phyloP scores from a whole-genome alignment of 495 filamentous ascomycete species.

The Aspergillus steynii region DNA sequence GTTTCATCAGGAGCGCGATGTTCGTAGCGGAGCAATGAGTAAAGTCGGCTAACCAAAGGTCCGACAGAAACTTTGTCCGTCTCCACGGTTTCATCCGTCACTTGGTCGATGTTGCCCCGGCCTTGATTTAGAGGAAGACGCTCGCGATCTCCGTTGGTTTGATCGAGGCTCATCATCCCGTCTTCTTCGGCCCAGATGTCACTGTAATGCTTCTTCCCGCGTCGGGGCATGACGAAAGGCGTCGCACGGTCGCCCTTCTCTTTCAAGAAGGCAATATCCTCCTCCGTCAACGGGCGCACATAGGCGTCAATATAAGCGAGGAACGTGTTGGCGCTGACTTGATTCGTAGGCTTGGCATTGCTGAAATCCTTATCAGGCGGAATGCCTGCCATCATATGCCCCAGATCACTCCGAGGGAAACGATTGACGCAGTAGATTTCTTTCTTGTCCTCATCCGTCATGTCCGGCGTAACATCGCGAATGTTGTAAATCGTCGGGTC shows the following conservation, averaged over 20 bases:
- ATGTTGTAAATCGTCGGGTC: conserved; percentile 97
- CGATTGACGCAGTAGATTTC: conserved; percentile 82
- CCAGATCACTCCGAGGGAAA: conserved; percentile 79
- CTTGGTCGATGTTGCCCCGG: conserved; percentile 77
- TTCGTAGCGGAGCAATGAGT: conserved; percentile 81
- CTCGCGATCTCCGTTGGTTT: conserved; percentile 54
- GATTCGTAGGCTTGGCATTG: conserved; percentile 88
- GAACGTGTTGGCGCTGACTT: conserved; percentile 90
- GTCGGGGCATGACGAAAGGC: conserved; percentile 82
- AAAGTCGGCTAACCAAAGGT: conserved; percentile 78
- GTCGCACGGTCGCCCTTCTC: conserved; percentile 82
- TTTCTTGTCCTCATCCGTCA: conserved; percentile 78
- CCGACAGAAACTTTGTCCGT: conserved; percentile 90
- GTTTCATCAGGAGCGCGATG: conserved; percentile 64
- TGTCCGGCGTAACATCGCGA: conserved; percentile 65
- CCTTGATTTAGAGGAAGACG: conserved; percentile 76
- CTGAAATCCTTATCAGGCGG: conserved; percentile 94
- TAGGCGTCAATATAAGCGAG: conserved; percentile 85
- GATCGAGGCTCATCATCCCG: conserved; percentile 68
- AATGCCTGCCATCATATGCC: conserved; percentile 80
- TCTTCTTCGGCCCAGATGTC: conserved; percentile 95
- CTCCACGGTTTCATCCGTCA: conserved; percentile 82
- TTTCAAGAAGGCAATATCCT: conserved; percentile 90
- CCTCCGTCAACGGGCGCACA: conserved; percentile 86
- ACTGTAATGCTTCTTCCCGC: conserved; percentile 81